Evolutionary conservation across 257 asterid genomes (phyloP).

Genomic region (Fraxinus excelsior): DNA sequence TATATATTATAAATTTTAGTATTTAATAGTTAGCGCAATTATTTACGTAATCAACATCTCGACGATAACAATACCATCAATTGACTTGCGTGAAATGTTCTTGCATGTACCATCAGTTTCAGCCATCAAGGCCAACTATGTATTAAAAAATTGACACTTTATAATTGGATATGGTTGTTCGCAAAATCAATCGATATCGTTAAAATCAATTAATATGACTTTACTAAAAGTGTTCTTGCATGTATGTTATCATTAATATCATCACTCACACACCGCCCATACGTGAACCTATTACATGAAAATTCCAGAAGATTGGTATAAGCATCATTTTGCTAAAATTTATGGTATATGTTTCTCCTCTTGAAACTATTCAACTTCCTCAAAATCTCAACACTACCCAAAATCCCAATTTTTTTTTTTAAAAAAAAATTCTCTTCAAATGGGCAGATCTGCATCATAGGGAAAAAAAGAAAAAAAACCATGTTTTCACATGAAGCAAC

Average conservation of each 20-base stretch:
- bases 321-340: conserved; percentile 62
- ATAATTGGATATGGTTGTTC: neutral
- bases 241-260: neutral
- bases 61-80: too few species aligned
- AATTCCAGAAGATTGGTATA: conserved; percentile 75
- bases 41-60: too few species aligned
- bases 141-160: too few species aligned
- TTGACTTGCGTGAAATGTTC: too few species aligned
- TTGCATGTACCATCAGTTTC: too few species aligned
- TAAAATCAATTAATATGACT: neutral
- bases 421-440: conserved; percentile 20
- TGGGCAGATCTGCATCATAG: conserved; percentile 22
- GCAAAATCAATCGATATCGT: neutral
- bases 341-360: conserved; percentile 24
- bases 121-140: neutral
- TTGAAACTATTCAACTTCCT: conserved; percentile 1
- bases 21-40: too few species aligned
- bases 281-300: conserved; percentile 52
- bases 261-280: too few species aligned
- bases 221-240: neutral
- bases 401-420: neutral
- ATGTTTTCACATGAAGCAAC: conserved; percentile 18
- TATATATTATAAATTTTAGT: too few species aligned
- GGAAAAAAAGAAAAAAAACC: too few species aligned
- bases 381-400: conserved; percentile 12